Evolutionary conservation across 2,329 filamentous ascomycete species (phyloP), one percentile per base, ranked within the genome.

Genomic region (Microdochium bolleyi): DNA sequence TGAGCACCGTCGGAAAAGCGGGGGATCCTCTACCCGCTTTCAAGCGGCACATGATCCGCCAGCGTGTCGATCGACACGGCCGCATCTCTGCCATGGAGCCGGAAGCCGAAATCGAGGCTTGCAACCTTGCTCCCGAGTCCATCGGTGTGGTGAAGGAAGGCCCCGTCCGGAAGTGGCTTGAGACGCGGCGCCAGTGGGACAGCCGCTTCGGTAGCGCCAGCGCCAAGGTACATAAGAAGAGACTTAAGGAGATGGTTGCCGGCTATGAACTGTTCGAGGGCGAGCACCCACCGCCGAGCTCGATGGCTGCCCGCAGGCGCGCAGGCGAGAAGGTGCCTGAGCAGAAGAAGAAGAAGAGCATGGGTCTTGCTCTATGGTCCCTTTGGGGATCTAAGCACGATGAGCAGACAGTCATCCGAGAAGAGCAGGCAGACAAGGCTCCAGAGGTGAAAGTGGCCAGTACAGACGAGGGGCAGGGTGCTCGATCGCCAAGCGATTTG

Each of bases 351-450:
- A 77, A 70, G 58, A 85, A 81, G 75, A 91, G 88, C 58, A 82
- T 87, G 69, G 89, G 87, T 8, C 74, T 96, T 67, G 82, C 85
- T 2, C 72, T 96, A 58, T 97, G 92, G 92, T 88, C 84, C 50
- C 75, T 86, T 1, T 95, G 91, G 88, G 91, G 89, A 14, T 92
- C 87, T 48, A 95, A 88, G 65, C 90, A 96, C 63, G 94, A 97
- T 64, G 81, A 92, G 67, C 77, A 77, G 56, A 88, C 87, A 0
- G 77, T 95, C 3, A 72, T 75, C 49, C 73, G 81, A 3, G 81
- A 85, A 64, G 67, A 78, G 51, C 75, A 77, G 57, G 76, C 76
- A 1, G 74, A 76, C 2, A 68, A 70, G 53, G 61, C 66, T 2
- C 60, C 68, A 0, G 64, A 64, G 4, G 58, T 61, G n/a, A 62